Percentiles rank a stretch among this genome's conserved stretches.
These are phyloP conservation scores for Diversispora epigaea DNA, from an alignment of 192 early-diverging fungal species.

Conservation along the genomic window DNA sequence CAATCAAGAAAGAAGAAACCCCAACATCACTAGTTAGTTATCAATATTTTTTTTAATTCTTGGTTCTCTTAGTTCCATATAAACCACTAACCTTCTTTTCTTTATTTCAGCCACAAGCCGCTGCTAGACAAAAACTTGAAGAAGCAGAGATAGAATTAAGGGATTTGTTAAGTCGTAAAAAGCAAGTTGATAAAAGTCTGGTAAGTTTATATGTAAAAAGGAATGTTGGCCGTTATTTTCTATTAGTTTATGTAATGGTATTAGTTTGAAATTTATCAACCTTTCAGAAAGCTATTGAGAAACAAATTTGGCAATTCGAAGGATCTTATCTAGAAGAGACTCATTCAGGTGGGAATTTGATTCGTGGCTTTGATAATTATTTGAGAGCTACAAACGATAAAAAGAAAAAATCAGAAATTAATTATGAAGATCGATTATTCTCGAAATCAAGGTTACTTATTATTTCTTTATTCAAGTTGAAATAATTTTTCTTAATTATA, in stretches of 20 bases:
- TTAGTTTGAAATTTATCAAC: too few species aligned
- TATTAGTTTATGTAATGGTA: too few species aligned
- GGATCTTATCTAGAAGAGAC: conserved; percentile 89
- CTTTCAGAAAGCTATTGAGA: conserved; percentile 65
- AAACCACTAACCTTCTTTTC: neutral
- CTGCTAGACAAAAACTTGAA: conserved; percentile 54
- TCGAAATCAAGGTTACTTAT: conserved; percentile 56
- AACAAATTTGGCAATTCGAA: conserved; percentile 82
- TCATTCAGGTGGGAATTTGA: conserved; percentile 79
- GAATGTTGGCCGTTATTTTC: too few species aligned
- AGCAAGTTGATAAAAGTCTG: conserved; percentile 74
- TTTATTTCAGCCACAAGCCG: neutral
- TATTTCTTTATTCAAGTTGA: neutral
- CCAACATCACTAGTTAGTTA: too few species aligned
- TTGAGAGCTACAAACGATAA: conserved; percentile 59
- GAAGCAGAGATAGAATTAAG: conserved; percentile 79
- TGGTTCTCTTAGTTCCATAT: too few species aligned
- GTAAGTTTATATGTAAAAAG: conserved; percentile 40
- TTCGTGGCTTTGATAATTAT: conserved; percentile 88
- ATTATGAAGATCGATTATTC: conserved; percentile 81
- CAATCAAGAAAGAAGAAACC: too few species aligned
- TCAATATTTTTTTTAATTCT: too few species aligned
- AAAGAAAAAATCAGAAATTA: conserved; percentile 66
- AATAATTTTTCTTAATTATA: neutral
- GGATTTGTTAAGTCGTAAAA: conserved; percentile 74